Evolutionary conservation across 805 yeast species (phyloP), one percentile per base, ranked within the genome.

Genomic region (Pachysolen tannophilus): DNA sequence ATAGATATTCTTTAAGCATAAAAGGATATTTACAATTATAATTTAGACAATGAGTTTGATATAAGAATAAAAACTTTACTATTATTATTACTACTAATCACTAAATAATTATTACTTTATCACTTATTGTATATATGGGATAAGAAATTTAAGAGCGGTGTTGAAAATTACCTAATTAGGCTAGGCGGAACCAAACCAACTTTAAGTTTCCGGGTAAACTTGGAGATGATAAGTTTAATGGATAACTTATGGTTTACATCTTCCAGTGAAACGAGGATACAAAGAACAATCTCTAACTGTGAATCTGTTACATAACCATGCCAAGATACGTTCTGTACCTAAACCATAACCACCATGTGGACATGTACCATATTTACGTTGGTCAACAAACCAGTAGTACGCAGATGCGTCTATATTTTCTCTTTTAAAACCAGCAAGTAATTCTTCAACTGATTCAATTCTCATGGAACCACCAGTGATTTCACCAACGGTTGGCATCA

Each of bases 381-480:
- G 90, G 58, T 92, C 98, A 40, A 76, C 75, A 65, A 84, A 94
- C 97, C 97, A 92, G 72, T 90, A 88, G 75, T 92, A 92, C 23
- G 90, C 69, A 16, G 67, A 75, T 37, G 85, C 71, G 56, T 78
- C 79, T 52, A 92, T 84, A 39, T 79, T 78, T 67, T 92, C 99
- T 65, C 97, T 84, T 65, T 80, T 79, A 72, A 90, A 82, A 34
- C 95, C 97, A 31, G 77, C 94, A 50, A 82, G 57, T 49, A 92
- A 71, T 61, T 90, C 97, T 29, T 85, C 86, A 41, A 72, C 63
- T 50, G 77, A 75, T 43, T 72, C 76, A 46, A 86, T 87, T 75
- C 99, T 88, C 99, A 92, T 92, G 32, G 97, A 90, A 40, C 98
- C 99, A 61, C 99, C 99, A 30, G 94, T 85, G 53, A 92, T 82